Evolutionary conservation across 495 filamentous ascomycete species (phyloP).

Genomic region (Aspergillus ostianus): DNA sequence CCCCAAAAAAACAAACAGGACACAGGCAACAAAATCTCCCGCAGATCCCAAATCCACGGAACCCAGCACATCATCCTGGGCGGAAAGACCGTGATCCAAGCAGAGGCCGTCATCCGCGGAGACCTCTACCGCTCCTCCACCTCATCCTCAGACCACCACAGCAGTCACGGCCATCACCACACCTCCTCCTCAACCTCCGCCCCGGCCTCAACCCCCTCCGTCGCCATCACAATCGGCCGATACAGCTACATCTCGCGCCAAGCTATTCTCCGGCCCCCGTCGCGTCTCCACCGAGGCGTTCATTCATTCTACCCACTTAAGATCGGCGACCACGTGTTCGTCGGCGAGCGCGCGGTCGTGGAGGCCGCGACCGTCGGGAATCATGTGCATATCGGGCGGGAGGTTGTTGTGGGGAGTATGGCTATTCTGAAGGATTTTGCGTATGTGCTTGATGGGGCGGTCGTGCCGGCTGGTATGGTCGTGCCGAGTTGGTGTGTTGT

Average conservation of each 20-base stretch:
- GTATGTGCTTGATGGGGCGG: slow-evolving; percentile 74
- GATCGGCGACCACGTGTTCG: slow-evolving; percentile 88
- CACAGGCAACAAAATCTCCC: slow-evolving; percentile 97
- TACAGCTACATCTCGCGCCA: slow-evolving; percentile 81
- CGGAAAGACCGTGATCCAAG: slow-evolving; percentile 90
- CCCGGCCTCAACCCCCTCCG: slow-evolving; percentile 29
- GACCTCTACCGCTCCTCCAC: slow-evolving; percentile 65
- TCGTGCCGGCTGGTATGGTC: slow-evolving; percentile 84
- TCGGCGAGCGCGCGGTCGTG: slow-evolving; percentile 69
- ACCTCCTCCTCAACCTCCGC: slow-evolving; percentile 21
- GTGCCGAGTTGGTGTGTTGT: slow-evolving; percentile 87
- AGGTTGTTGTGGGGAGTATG: slow-evolving; percentile 75
- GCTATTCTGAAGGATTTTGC: slow-evolving; percentile 89
- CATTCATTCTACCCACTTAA: slow-evolving; percentile 78
- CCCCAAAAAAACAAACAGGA: slow-evolving; percentile 52
- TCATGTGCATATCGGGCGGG: slow-evolving; percentile 78
- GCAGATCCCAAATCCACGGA: slow-evolving; percentile 83
- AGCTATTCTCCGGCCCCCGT: slow-evolving; percentile 73
- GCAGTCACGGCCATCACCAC: slow-evolving; percentile 4
- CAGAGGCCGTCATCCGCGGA: slow-evolving; percentile 87
- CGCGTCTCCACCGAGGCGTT: slow-evolving; percentile 57
- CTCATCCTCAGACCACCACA: slow-evolving; percentile 21
- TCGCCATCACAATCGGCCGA: slow-evolving; percentile 77
- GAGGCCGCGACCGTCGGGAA: slow-evolving; percentile 76
- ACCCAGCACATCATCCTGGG: slow-evolving; percentile 97